Percentiles rank a stretch among this genome's conserved stretches.
Conservation (phyloP, 306 rosid genomes). For the Sindora glabra region DNA sequence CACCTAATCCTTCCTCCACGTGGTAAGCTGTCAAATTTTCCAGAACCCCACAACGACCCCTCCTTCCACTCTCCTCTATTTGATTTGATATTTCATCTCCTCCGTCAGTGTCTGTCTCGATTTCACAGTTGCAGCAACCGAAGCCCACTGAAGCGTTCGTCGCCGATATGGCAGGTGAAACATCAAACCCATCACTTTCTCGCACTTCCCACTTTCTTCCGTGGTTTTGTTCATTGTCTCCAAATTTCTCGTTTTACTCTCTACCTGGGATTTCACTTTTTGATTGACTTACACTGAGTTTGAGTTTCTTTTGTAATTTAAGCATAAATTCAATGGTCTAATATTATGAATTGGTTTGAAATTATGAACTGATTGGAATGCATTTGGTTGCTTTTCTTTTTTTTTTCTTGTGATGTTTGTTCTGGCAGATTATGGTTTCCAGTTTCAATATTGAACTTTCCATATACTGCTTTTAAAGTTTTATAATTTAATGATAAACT, state of each 20-base stretch:
- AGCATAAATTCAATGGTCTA: not conserved
- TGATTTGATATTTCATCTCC: not conserved
- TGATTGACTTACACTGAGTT: not conserved
- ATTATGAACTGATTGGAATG: not conserved
- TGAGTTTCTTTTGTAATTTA: not conserved
- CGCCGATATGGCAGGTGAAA: conserved; percentile 30
- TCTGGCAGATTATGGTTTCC: not conserved
- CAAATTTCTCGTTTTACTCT: not conserved
- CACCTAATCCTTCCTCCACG: too few relatives aligned
- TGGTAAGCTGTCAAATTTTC: too few relatives aligned
- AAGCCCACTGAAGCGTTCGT: not conserved
- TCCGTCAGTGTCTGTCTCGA: too few relatives aligned
- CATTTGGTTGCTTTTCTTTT: not conserved
- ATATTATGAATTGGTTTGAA: too few relatives aligned
- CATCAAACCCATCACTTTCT: not conserved
- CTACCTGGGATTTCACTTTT: not conserved
- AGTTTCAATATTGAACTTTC: not conserved
- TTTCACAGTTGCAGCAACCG: not conserved
- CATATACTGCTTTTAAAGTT: not conserved
- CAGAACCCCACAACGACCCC: not conserved
- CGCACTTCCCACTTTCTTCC: not conserved
- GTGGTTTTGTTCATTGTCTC: not conserved
- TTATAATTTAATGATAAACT: not conserved
- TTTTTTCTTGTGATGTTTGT: not conserved
- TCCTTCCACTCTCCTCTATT: not conserved